These are phyloP conservation scores for Trebouxia sp. DNA, from an alignment of 139 green algal species.

Conservation along the genomic window DNA sequence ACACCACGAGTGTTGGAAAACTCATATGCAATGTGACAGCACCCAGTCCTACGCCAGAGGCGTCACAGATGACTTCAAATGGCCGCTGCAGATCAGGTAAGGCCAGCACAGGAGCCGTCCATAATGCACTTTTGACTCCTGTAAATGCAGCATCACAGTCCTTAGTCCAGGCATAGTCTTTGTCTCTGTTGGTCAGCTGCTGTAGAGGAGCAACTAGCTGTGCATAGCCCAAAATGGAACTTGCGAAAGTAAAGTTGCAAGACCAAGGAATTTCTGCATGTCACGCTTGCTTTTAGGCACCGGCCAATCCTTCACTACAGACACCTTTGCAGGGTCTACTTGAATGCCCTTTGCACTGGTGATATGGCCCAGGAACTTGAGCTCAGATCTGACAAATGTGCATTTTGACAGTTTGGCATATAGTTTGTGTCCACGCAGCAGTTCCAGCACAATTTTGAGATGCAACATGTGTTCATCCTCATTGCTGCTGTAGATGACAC, in stretches of 20 bases:
- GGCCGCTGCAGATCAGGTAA: conserved; percentile 32
- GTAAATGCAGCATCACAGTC: too few relatives aligned
- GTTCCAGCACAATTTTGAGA: too few relatives aligned
- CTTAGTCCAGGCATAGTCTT: too few relatives aligned
- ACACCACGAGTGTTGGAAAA: too few relatives aligned
- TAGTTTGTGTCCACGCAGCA: background rate
- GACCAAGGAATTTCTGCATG: background rate
- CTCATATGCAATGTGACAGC: too few relatives aligned
- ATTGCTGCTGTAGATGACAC: background rate
- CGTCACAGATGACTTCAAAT: conserved; percentile 40
- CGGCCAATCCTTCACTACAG: background rate
- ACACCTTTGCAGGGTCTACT: background rate
- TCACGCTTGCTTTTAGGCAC: background rate
- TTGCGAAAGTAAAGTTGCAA: background rate
- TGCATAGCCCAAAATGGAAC: background rate
- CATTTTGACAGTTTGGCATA: background rate
- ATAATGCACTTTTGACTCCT: too few relatives aligned
- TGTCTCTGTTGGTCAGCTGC: too few relatives aligned
- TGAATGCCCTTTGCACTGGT: background rate
- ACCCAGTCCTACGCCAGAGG: conserved; percentile 30
- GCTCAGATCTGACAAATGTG: background rate
- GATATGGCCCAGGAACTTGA: background rate
- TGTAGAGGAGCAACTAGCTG: too few relatives aligned
- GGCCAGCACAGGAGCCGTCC: conserved; percentile 32
- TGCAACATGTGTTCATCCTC: background rate